A percentile compares a stretch with the other conserved stretches of the same genome.
Evolutionary conservation across 108 stramenopile genomes (phyloP).

Genomic region (Cyclotella atomus): DNA sequence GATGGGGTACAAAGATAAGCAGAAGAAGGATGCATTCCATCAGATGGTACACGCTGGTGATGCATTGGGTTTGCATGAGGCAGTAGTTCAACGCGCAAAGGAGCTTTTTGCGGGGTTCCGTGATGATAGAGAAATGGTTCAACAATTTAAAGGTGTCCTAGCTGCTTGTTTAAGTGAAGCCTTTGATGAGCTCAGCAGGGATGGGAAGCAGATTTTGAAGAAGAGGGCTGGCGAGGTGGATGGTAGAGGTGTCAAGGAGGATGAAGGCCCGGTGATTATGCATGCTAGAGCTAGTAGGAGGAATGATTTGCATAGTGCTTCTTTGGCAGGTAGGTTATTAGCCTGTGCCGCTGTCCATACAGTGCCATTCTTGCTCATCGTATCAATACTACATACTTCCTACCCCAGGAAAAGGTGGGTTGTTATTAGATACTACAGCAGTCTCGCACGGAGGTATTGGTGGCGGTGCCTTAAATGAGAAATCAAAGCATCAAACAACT

Average conservation of each 20-base stretch:
- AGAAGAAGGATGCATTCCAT: slow-evolving; percentile 72
- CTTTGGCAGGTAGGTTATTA: slow-evolving; percentile 27
- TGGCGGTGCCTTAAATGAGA: slow-evolving; percentile 30
- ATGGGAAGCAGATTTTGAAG: slow-evolving; percentile 70
- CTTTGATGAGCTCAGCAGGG: slow-evolving; percentile 78
- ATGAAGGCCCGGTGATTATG: slow-evolving; percentile 13
- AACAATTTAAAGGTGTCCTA: slow-evolving; percentile 77
- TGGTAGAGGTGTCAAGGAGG: slow-evolving; percentile 20
- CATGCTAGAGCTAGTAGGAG: slow-evolving; percentile 69
- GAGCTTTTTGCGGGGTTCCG: slow-evolving; percentile 92
- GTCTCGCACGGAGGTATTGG: slow-evolving; percentile 34
- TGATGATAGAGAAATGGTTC: slow-evolving; percentile 90
- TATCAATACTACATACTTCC: not conserved
- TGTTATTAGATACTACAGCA: slow-evolving; percentile 63
- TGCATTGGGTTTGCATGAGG: slow-evolving; percentile 84
- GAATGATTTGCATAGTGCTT: slow-evolving; percentile 83
- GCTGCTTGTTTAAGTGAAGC: slow-evolving; percentile 87
- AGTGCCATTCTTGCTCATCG: not conserved
- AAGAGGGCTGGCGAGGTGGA: slow-evolving; percentile 58
- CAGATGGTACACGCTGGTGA: slow-evolving; percentile 85
- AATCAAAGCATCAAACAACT: slow-evolving; percentile 8
- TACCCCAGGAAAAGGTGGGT: slow-evolving; percentile 71
- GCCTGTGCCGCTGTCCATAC: not conserved
- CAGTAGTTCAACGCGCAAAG: slow-evolving; percentile 83
- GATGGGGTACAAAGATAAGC: slow-evolving; percentile 89